Evolutionary conservation across 352 stramenopile species (phyloP), one percentile per base, ranked within the genome.

Genomic region (Blastocystis sp.): DNA sequence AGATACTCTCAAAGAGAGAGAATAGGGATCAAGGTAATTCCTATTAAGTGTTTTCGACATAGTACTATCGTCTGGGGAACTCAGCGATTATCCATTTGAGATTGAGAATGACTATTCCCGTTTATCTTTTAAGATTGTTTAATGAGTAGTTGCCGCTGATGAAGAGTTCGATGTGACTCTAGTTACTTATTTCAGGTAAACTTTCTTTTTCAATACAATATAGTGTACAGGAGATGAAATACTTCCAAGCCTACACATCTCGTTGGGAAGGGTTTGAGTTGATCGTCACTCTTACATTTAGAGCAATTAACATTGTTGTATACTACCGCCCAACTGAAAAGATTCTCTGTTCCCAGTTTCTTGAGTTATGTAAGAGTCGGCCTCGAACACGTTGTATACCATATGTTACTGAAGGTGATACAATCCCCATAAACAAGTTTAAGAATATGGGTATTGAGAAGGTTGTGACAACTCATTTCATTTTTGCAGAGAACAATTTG

Each of bases 401-500:
- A 19, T 84, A 54, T 37, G 6, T 53, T 22, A 9, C 40, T 11
- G 7, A 64, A 27, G 17, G 40, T 19, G 27, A 53, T 15, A 5
- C 15, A 9, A 19, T 89, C 5, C 78, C 78, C 0, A 78, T 89
- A 37, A 89, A 89, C 66, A 75, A 77, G 27, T 22, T 89, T 5
- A 89, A 79, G 48, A 89, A 89, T 56, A 76, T 64, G 27, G 78
- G 42, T 13, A 89, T 89, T 53, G 40, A 58, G 13, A n/a, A 24
- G 19, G 78, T 89, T 6, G 0, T 17, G 1, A 89, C 78, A 1
- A 76, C 78, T 19, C 78, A 89, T 37, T 89, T 77, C 78, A 66
- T 84, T 51, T 66, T 84, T 57, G 73, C 73, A 19, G 73, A 84
- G 48, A n/a, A 30, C 19, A 84, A 84, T 66, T 51, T 84, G 13